phyloP scores from a whole-genome alignment of 164 flowering plant species.

The Santalum album region DNA sequence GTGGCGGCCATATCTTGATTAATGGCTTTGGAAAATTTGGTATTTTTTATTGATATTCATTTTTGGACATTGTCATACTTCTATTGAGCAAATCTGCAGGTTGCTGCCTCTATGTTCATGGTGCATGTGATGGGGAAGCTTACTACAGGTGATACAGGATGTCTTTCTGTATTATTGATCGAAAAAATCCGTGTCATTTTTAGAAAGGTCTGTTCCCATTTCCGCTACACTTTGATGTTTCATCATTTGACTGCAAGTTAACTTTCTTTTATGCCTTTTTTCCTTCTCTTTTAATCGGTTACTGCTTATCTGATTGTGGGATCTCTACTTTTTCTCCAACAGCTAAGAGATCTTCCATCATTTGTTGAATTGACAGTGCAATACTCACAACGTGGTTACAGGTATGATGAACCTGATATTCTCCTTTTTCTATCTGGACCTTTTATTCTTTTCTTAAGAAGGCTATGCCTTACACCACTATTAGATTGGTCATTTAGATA shows the following conservation, averaged over 20 bases:
- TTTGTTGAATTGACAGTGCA: conserved; percentile 56
- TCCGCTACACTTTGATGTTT: not conserved
- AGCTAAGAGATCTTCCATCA: conserved; percentile 58
- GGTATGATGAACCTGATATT: conserved; percentile 30
- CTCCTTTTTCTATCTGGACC: not conserved
- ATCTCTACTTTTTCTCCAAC: conserved; percentile 17
- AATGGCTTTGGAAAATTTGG: too few species aligned
- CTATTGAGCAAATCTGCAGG: conserved; percentile 31
- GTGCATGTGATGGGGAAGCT: conserved; percentile 56
- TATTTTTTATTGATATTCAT: too few species aligned
- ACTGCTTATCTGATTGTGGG: not conserved
- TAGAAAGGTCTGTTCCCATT: conserved; percentile 39
- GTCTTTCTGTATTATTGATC: conserved; percentile 59
- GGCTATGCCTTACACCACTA: too few species aligned
- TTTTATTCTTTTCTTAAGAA: not conserved
- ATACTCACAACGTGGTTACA: conserved; percentile 64
- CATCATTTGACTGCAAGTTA: too few species aligned
- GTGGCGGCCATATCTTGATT: too few species aligned
- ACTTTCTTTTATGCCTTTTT: not conserved
- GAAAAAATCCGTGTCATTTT: conserved; percentile 34
- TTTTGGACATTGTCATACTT: not conserved
- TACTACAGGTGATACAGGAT: conserved; percentile 45
- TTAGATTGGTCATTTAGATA: too few species aligned
- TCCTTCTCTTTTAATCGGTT: conserved; percentile 1
- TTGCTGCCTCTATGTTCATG: conserved; percentile 44